phyloP scores from a whole-genome alignment of 768 basidiomycete species.

The Leucocoprinus sp. region DNA sequence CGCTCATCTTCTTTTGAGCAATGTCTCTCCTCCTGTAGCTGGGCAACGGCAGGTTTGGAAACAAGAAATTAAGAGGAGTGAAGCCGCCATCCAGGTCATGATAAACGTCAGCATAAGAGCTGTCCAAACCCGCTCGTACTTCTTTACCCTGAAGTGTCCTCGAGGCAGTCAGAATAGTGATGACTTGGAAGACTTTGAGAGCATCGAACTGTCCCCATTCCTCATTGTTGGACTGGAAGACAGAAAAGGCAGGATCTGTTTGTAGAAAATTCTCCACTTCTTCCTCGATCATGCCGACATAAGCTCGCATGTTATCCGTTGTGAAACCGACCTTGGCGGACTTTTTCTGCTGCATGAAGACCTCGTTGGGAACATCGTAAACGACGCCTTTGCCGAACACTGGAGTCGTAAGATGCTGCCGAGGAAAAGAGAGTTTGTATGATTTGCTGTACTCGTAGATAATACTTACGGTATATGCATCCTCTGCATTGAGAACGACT shows the following conservation, averaged over 20 bases:
- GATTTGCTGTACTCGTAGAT: too few species aligned
- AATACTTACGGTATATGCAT: conserved; percentile 76
- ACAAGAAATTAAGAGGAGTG: conserved; percentile 91
- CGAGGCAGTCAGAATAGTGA: conserved; percentile 92
- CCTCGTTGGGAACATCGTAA: conserved; percentile 92
- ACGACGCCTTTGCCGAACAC: conserved; percentile 97
- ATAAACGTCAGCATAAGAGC: conserved; percentile 77
- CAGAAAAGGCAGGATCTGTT: conserved; percentile 53
- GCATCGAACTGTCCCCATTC: conserved; percentile 78
- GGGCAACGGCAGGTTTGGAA: conserved; percentile 86
- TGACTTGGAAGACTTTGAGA: conserved; percentile 67
- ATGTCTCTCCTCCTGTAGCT: conserved; percentile 84
- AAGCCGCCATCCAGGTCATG: conserved; percentile 93
- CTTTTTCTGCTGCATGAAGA: conserved; percentile 98
- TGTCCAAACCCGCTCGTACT: conserved; percentile 71
- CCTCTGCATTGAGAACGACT: conserved; percentile 88
- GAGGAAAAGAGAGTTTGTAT: conserved; percentile 7
- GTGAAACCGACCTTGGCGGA: conserved; percentile 96
- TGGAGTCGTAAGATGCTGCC: conserved; percentile 83
- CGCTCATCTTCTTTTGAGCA: conserved; percentile 89
- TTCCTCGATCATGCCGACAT: conserved; percentile 72
- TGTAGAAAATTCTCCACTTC: conserved; percentile 67
- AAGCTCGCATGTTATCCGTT: conserved; percentile 82
- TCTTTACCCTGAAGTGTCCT: conserved; percentile 91
- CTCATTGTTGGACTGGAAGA: conserved; percentile 56